Evolutionary conservation across 805 yeast species (phyloP), one percentile per base, ranked within the genome.

Genomic region (Limtongia smithiae): DNA sequence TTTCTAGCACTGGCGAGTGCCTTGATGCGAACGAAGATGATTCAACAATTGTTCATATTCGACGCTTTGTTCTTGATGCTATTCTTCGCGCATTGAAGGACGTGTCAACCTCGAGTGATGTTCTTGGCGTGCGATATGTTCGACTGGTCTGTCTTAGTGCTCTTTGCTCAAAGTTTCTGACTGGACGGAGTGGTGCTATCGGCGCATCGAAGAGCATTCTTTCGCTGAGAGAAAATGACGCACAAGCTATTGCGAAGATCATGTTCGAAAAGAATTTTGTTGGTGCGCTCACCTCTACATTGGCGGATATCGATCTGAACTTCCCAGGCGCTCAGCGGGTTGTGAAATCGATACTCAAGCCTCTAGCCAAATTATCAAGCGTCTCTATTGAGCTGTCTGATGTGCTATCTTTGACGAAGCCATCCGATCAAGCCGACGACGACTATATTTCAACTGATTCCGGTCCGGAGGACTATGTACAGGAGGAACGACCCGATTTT

Each of bases 401-500:
- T 12, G 43, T 74, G 78, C 25, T 46, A 20, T 38, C 30, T 22
- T n/a, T 69, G 55, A 22, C 63, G 61, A 5, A 80, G 73, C 33
- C 57, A 9, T 24, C 28, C 9, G 58, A 51, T 12, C 78, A 74
- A 37, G 82, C 78, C 28, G 91, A 82, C 15, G 70, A 68, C 25
- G 79, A 74, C 21, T 68, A 65, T 7, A 63, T 65, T 33, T 76
- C 78, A 24, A 77, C 72, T 14, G 78, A 70, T 15, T 44, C 61
- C 4, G 63, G 54, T 8, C 40, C 51, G 15, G 63, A 57, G 15
- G 61, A 50, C 4, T 53, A 46, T 21, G 48, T 49, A 22, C 63
- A 75, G 27, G 94, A 84, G 45, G 91, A 87, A 45, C 79, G 89
- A 0, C 89, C 95, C 0, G 90, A 90, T 64, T 71, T 90, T 61